Evolutionary conservation across 306 rosid species (phyloP), one percentile per base, ranked within the genome.

Genomic region (Quercus aquifolioides): DNA sequence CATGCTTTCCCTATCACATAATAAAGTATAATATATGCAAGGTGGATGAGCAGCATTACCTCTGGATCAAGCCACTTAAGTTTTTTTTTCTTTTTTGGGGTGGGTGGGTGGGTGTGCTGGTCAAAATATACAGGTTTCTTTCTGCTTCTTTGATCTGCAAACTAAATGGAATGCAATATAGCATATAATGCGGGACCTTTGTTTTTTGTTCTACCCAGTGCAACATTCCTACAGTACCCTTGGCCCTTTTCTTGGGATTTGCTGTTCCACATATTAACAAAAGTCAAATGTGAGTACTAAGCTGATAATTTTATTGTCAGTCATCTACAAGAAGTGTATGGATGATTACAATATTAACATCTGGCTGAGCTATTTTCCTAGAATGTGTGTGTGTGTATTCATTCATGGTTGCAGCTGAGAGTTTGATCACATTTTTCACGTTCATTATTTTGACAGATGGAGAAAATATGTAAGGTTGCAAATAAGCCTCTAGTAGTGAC

Each of bases 401-500:
- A 58, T 71, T 20, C 65, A 21, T 49, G 4, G 43, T 49, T 3
- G 38, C 38, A 19, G 38, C 31, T 73, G 43, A 52, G 71, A 74
- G 68, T 71, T 79, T 78, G 84, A 75, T 77, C 76, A 74, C 74
- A 12, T 64, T 43, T 55, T 75, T 19, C 73, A 59, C 71, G 14
- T 75, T 85, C 70, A 59, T 58, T 85, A 41, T 63, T 80, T 76
- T 78, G 80, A 71, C 94, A 92, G 99, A 82, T 92, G 35, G 90
- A 92, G 91, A 92, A 92, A 92, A 91, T 94, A 74, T 92, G 99
- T 21, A 91, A 86, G 85, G 99, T 92, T 76, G 97, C 99, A 71
- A 94, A 82, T 82, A 94, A 92, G 81, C 99, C 99, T 67, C 91
- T 94, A 12, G 99, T 94, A 57, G 97, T 94, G 86, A 94, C 97